phyloP scores from a whole-genome alignment of 257 asterid species.

The Paulownia fortunei region DNA sequence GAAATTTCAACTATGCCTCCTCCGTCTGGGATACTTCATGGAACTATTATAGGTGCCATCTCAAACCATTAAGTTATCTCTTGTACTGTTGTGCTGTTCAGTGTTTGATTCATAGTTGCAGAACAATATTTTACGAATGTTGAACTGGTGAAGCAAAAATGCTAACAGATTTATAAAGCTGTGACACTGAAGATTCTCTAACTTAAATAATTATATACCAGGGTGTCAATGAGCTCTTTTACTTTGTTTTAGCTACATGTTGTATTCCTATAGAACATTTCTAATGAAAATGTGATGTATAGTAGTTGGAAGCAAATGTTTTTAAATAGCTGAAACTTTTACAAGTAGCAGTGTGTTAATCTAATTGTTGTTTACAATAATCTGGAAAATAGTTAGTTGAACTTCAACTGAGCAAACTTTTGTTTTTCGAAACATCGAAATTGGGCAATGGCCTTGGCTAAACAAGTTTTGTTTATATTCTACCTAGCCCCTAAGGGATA shows the following conservation, averaged over 20 bases:
- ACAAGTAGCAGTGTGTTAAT: not conserved
- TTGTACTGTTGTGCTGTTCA: not conserved
- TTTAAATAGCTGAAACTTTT: not conserved
- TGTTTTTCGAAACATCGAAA: not conserved
- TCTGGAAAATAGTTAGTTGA: not conserved
- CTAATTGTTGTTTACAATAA: not conserved
- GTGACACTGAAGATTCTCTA: not conserved
- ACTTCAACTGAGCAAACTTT: not conserved
- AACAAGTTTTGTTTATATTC: not conserved
- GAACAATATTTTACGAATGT: not conserved
- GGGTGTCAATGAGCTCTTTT: not conserved
- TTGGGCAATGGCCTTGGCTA: conserved; percentile 1
- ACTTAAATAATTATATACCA: not conserved
- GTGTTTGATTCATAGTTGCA: conserved; percentile 12
- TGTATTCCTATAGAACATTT: not conserved
- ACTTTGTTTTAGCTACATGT: not conserved
- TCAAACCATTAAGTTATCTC: conserved; percentile 28
- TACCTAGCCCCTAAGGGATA: too few relatives aligned
- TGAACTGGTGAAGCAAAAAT: conserved; percentile 15
- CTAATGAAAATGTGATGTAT: not conserved
- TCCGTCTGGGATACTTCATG: conserved; percentile 76
- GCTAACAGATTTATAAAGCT: not conserved
- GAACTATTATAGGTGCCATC: conserved; percentile 72
- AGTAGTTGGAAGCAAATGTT: not conserved
- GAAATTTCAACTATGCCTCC: conserved; percentile 68